A percentile compares a stretch with the other conserved stretches of the same genome.
phyloP scores from a whole-genome alignment of 208 protist species.

The Phytomonas francai region DNA sequence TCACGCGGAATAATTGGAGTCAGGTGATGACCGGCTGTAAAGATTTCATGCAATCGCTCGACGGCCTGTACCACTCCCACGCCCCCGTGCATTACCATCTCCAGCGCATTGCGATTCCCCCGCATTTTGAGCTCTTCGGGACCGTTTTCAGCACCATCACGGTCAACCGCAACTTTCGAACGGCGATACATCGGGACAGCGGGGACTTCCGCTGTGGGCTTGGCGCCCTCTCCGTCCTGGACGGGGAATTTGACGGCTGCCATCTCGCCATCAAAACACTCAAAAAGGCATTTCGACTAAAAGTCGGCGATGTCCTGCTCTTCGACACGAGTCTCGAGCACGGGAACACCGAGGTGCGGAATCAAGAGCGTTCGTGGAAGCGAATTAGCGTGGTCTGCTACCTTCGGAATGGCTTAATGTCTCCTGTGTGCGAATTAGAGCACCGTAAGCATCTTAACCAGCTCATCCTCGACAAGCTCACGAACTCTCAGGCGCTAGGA shows the following conservation, averaged over 20 bases:
- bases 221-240: constrained; percentile 67
- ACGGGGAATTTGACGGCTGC: constrained; percentile 82
- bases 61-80: constrained; percentile 58
- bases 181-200: constrained; percentile 79
- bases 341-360: constrained; percentile 83
- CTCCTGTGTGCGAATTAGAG: constrained; percentile 68
- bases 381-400: constrained; percentile 84
- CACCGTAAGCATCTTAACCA: constrained; percentile 48
- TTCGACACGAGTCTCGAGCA: constrained; percentile 87
- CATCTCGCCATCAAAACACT: constrained; percentile 78
- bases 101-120: constrained; percentile 67
- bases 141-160: constrained; percentile 90
- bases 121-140: constrained; percentile 56
- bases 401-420: constrained; percentile 74
- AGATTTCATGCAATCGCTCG: constrained; percentile 39
- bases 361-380: constrained; percentile 29
- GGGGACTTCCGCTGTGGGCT: constrained; percentile 84
- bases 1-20: constrained; percentile 58
- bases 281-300: constrained; percentile 60
- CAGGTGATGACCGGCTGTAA: constrained; percentile 30
- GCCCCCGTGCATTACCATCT: constrained; percentile 69
- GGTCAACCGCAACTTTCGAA: constrained; percentile 87
- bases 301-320: constrained; percentile 78
- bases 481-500: constrained; percentile 1
- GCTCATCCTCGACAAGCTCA: constrained; percentile 24